These are phyloP conservation scores for Leptodermis oblonga DNA, from an alignment of 257 asterid species.

Conservation along the genomic window DNA sequence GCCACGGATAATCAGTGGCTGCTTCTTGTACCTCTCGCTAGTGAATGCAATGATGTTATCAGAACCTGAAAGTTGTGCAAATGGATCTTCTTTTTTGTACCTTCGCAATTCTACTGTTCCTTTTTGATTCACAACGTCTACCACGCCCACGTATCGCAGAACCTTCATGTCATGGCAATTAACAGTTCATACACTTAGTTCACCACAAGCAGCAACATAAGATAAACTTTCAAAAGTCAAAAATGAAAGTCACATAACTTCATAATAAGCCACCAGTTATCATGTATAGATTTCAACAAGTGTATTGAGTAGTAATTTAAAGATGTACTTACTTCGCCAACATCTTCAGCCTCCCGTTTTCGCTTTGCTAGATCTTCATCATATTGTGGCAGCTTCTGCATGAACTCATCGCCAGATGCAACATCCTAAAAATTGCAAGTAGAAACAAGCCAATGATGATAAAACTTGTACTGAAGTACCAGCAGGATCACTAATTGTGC, in stretches of 20 bases:
- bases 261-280: not conserved
- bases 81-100: conserved; percentile 82
- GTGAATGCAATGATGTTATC: conserved; percentile 96
- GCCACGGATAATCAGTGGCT: conserved; percentile 89
- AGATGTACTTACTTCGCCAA: conserved; percentile 68
- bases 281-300: not conserved
- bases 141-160: conserved; percentile 94
- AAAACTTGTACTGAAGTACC: not conserved
- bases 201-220: not conserved
- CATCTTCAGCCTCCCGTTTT: conserved; percentile 77
- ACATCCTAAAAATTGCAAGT: conserved; percentile 47
- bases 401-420: conserved; percentile 67
- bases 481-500: not conserved
- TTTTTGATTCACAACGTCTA: conserved; percentile 68
- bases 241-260: not conserved
- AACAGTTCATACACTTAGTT: not conserved
- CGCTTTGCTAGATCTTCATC: conserved; percentile 66
- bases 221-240: not conserved
- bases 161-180: conserved; percentile 47
- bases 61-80: conserved; percentile 94
- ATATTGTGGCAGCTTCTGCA: conserved; percentile 68
- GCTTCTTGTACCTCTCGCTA: conserved; percentile 86
- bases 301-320: not conserved
- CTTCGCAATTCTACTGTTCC: conserved; percentile 77
- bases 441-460: conserved; percentile 22